phyloP scores from a whole-genome alignment of 2,329 filamentous ascomycete species.

The Colletotrichum neosansevieriae region DNA sequence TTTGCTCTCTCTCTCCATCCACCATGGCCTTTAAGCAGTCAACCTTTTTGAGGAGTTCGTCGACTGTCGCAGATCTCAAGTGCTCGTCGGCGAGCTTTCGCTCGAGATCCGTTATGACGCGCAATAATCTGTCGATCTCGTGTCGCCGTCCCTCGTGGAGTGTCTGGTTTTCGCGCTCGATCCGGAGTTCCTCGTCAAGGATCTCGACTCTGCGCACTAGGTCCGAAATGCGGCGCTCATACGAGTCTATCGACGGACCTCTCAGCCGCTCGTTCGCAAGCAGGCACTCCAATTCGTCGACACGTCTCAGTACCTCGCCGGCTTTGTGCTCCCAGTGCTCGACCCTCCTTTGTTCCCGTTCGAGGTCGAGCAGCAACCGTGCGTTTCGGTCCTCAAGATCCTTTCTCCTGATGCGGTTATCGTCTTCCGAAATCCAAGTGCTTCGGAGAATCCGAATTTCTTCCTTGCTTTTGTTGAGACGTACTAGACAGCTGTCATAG shows the following conservation, averaged over 20 bases:
- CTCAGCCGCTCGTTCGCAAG: slow-evolving; percentile 29
- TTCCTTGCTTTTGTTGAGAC: slow-evolving; percentile 21
- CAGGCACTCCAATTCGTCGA: slow-evolving; percentile 30
- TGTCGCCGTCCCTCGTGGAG: slow-evolving; percentile 18
- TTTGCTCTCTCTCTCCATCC: slow-evolving; percentile 27
- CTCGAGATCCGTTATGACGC: slow-evolving; percentile 27
- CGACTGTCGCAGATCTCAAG: slow-evolving; percentile 1
- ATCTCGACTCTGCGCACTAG: slow-evolving; percentile 33
- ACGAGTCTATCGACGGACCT: slow-evolving; percentile 14
- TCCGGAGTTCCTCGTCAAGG: slow-evolving; percentile 33
- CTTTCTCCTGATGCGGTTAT: slow-evolving; percentile 29
- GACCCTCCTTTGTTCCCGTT: slow-evolving; percentile 92
- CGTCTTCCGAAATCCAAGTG: slow-evolving; percentile 28
- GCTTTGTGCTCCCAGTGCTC: slow-evolving; percentile 97
- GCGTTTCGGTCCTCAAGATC: slow-evolving; percentile 31
- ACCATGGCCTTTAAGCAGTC: slow-evolving; percentile 32
- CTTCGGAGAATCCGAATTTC: slow-evolving; percentile 24
- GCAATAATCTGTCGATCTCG: slow-evolving; percentile 31
- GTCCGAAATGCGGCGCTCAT: slow-evolving; percentile 31
- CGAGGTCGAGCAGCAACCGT: slow-evolving; percentile 74
- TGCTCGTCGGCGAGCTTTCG: slow-evolving; percentile 31
- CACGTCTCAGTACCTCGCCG: slow-evolving; percentile 18
- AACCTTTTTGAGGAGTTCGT: slow-evolving; percentile 31
- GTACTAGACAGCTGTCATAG: slow-evolving; percentile 19
- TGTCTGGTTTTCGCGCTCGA: slow-evolving; percentile 25